These are phyloP conservation scores for Beauveria brongniartii DNA, from an alignment of 2,329 filamentous ascomycete genomes.

Conservation along the genomic window DNA sequence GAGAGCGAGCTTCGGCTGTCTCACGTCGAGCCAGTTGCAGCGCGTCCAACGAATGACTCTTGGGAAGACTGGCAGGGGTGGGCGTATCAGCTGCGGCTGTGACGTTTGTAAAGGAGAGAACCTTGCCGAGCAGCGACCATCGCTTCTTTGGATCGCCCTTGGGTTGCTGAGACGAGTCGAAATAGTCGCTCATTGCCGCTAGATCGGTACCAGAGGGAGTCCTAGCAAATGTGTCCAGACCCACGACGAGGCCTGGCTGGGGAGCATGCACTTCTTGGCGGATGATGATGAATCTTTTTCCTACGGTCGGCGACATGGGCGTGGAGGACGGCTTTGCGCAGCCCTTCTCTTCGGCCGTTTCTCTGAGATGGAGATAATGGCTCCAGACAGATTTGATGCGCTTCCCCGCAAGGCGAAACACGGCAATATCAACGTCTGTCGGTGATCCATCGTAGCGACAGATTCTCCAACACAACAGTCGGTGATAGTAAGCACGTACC, in stretches of 20 bases:
- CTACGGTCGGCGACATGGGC: conserved; percentile 77
- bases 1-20: conserved; percentile 36
- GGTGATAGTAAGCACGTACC: conserved; percentile 89
- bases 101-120: conserved; percentile 36
- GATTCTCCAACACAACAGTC: conserved; percentile 80
- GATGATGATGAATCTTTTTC: conserved; percentile 81
- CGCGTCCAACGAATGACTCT: conserved; percentile 29
- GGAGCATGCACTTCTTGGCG: conserved; percentile 57
- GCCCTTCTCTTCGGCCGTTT: conserved; percentile 50
- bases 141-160: conserved; percentile 44
- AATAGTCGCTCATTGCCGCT: conserved; percentile 16
- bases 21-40: conserved; percentile 43
- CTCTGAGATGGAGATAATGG: conserved; percentile 68
- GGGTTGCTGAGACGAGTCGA: conserved; percentile 17
- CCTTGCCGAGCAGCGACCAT: conserved; percentile 57
- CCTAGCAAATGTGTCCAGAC: conserved; percentile 40
- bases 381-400: conserved; percentile 68
- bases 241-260: conserved; percentile 40
- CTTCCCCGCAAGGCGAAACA: conserved; percentile 56
- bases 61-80: conserved; percentile 9
- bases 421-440: conserved; percentile 60
- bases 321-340: conserved; percentile 60
- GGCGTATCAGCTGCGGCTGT: conserved; percentile 15
- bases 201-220: conserved; percentile 17
- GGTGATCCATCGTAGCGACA: conserved; percentile 65